phyloP scores from a whole-genome alignment of 2,329 filamentous ascomycete genomes.

The Ophiostoma fasciatum region DNA sequence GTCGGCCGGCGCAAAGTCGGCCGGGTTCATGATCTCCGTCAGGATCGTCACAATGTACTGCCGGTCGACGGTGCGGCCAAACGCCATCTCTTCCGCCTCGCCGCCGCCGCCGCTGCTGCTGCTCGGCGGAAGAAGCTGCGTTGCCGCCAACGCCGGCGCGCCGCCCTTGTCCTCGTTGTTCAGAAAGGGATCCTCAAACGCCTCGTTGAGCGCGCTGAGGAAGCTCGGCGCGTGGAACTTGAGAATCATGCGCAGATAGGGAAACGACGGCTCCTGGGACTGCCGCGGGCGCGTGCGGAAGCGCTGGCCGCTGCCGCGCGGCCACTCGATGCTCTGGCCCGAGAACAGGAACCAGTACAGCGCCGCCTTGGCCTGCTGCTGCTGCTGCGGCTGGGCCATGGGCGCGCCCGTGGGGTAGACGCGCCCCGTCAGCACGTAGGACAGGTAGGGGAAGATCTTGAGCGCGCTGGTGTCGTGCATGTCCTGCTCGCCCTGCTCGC shows the following conservation, averaged over 20 bases:
- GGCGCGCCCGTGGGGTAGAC: constrained; percentile 76
- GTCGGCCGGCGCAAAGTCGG: constrained; percentile 62
- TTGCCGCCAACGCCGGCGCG: constrained; percentile 20
- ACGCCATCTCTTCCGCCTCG: constrained; percentile 49
- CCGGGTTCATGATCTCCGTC: constrained; percentile 72
- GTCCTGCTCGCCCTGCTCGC: constrained; percentile 42
- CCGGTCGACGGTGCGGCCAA: constrained; percentile 62
- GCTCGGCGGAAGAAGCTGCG: neutral
- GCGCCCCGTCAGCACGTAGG: constrained; percentile 77
- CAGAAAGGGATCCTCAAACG: constrained; percentile 87
- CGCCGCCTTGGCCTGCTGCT: constrained; percentile 64
- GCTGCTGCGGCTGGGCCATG: constrained; percentile 58
- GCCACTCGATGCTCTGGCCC: constrained; percentile 63
- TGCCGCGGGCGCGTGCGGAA: constrained; percentile 43
- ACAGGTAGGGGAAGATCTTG: constrained; percentile 91
- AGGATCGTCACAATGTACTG: constrained; percentile 89
- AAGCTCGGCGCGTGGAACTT: constrained; percentile 86
- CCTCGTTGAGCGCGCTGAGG: constrained; percentile 89
- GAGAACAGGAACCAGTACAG: constrained; percentile 92
- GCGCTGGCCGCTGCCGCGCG: constrained; percentile 43
- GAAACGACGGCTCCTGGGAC: constrained; percentile 58
- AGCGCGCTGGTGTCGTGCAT: constrained; percentile 55
- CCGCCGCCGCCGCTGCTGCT: constrained; percentile 20
- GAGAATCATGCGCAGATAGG: constrained; percentile 70
- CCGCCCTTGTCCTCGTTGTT: constrained; percentile 61